Evolutionary conservation across 108 stramenopile genomes (phyloP).

Genomic region (Skeletonema marinoi): DNA sequence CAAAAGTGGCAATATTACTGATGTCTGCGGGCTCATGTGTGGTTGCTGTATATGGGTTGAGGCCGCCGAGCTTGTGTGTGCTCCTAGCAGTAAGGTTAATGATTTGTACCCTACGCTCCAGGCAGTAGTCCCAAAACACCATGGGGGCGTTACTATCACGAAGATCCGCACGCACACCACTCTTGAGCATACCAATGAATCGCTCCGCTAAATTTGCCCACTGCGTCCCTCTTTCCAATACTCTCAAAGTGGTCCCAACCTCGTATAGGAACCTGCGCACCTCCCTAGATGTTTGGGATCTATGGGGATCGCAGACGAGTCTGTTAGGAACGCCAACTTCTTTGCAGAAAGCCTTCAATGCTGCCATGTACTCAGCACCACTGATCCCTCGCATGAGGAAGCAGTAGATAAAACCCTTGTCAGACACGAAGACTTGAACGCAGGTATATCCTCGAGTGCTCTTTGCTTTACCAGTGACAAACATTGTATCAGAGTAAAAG

Average conservation of each 20-base stretch:
- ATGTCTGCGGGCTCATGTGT: too few species aligned
- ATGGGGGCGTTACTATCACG: conserved; percentile 15
- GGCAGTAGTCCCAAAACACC: too few species aligned
- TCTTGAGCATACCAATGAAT: conserved; percentile 45
- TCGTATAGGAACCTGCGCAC: conserved; percentile 12
- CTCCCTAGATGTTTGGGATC: conserved; percentile 14
- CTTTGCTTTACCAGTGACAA: conserved; percentile 29
- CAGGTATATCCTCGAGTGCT: conserved; percentile 26
- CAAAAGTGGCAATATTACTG: too few species aligned
- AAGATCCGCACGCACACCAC: conserved; percentile 43
- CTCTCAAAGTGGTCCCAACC: conserved; percentile 35
- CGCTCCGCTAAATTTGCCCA: conserved; percentile 48
- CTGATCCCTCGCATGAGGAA: conserved; percentile 12
- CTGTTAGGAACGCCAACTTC: conserved; percentile 47
- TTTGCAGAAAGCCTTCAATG: conserved; percentile 36
- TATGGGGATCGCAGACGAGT: conserved; percentile 24
- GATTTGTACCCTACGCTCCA: too few species aligned
- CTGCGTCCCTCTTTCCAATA: conserved; percentile 31
- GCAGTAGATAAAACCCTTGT: conserved; percentile 29
- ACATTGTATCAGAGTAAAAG: conserved; percentile 43
- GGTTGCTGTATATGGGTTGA: too few species aligned
- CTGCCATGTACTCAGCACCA: conserved; percentile 18
- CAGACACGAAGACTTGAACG: conserved; percentile 31
- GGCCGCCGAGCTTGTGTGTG: too few species aligned
- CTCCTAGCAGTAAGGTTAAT: too few species aligned